phyloP scores from a whole-genome alignment of 2,329 filamentous ascomycete species.

The Fusarium dimerum region DNA sequence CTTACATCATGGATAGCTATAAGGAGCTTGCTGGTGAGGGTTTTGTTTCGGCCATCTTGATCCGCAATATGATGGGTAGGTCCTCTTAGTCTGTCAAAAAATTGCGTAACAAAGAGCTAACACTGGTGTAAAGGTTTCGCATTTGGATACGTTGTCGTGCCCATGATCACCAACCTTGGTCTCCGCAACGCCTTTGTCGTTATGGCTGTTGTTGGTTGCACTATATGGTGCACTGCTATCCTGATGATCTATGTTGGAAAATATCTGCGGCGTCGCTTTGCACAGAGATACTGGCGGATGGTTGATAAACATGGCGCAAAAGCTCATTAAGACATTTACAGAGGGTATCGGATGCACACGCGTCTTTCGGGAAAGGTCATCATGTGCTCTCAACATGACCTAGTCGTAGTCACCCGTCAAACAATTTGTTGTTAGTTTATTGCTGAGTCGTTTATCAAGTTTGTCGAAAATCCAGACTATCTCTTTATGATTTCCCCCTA shows the following conservation, averaged over 20 bases:
- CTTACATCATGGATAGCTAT: conserved; percentile 27
- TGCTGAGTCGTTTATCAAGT: not conserved
- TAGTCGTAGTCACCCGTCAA: too few relatives aligned
- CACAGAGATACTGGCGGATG: conserved; percentile 19
- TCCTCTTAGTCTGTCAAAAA: not conserved
- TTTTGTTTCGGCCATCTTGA: conserved; percentile 22
- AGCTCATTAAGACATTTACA: conserved; percentile 2
- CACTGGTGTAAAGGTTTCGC: conserved; percentile 14
- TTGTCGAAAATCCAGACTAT: too few relatives aligned
- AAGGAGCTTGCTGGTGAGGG: conserved; percentile 26
- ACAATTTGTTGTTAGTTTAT: not conserved
- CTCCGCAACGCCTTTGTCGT: conserved; percentile 23
- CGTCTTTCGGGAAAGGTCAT: not conserved
- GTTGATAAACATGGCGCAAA: conserved; percentile 15
- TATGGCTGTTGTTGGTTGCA: conserved; percentile 17
- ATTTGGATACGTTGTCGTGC: conserved; percentile 27
- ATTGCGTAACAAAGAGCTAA: too few relatives aligned
- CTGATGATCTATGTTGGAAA: conserved; percentile 20
- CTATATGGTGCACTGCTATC: conserved; percentile 14
- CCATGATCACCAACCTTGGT: conserved; percentile 21
- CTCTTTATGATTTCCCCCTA: too few relatives aligned
- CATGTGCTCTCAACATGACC: too few relatives aligned
- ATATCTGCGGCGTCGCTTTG: conserved; percentile 13
- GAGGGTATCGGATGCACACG: not conserved
- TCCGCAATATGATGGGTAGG: conserved; percentile 27